phyloP scores from a whole-genome alignment of 495 filamentous ascomycete genomes.

The Penicillium paxilli region DNA sequence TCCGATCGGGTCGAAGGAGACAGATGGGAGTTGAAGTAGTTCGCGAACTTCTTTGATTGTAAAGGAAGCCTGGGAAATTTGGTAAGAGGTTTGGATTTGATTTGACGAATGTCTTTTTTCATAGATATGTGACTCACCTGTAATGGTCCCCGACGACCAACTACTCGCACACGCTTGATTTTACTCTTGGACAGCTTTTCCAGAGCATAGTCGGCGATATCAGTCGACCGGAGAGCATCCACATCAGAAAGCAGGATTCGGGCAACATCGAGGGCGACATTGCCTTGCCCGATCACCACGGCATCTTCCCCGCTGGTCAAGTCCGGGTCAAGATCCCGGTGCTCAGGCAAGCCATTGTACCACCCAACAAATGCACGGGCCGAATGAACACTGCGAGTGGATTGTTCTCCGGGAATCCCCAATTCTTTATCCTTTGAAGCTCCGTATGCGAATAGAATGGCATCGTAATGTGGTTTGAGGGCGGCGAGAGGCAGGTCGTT shows the following conservation, averaged over 20 bases:
- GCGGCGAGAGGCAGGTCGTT: constrained; percentile 64
- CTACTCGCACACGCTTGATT: constrained; percentile 76
- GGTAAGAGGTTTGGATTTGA: not conserved
- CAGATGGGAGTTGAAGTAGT: constrained; percentile 71
- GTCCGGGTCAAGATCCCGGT: constrained; percentile 72
- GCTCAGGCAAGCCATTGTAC: constrained; percentile 95
- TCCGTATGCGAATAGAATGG: constrained; percentile 89
- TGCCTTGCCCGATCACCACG: constrained; percentile 90
- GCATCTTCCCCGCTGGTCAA: constrained; percentile 79
- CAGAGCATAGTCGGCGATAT: constrained; percentile 83
- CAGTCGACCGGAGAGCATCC: constrained; percentile 72
- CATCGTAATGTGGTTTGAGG: constrained; percentile 84
- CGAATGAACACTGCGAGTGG: constrained; percentile 73
- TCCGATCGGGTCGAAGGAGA: constrained; percentile 71
- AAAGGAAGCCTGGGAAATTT: constrained; percentile 66
- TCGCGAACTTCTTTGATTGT: constrained; percentile 93
- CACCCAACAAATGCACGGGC: constrained; percentile 95
- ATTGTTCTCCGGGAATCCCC: constrained; percentile 77
- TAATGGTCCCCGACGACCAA: constrained; percentile 84
- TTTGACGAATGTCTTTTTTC: not conserved
- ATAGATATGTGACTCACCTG: constrained; percentile 53
- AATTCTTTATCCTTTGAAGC: constrained; percentile 79
- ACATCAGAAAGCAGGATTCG: constrained; percentile 77
- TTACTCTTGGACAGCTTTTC: constrained; percentile 70
- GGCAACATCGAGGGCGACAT: constrained; percentile 93